Evolutionary conservation across 179 eudicot species (phyloP), one percentile per base, ranked within the genome.

Genomic region (Dionaea muscipula): DNA sequence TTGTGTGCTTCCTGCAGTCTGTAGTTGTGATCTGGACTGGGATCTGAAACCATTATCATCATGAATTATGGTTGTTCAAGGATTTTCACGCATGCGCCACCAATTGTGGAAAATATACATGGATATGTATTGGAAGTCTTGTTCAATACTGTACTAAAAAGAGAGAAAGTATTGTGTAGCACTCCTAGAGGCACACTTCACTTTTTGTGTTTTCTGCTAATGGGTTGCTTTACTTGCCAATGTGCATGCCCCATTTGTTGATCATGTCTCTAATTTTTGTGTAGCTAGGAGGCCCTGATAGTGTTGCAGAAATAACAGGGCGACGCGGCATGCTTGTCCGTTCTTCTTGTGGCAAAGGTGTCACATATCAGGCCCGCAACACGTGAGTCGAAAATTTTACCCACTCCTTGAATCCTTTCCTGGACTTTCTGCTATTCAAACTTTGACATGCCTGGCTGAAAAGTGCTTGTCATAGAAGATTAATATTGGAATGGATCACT

Each of bases 241-340:
- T 44, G 7, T 44, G 48, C n/a, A n/a, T 49, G 25, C 24, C 19
- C 14, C 37, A 26, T 57, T 21, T 57, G 16, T 3, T 49, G n/a
- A 14, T 13, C 16, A 38, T 22, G 28, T n/a, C 26, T 37, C 35
- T 40, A 14, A 57, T 10, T 4, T 26, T 44, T 17, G 39, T 66
- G 73, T 93, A 93, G 99, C 94, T 93, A 62, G 99, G 99, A 58
- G 99, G 96, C 52, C 99, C 99, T 55, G 95, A 76, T 68, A 81
- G 85, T 67, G 99, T 88, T 68, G 95, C 99, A 40, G 99, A 93
- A 77, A 83, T 93, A 35, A 93, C 99, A 7, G 99, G 99, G 67
- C 75, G 99, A 66, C 78, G 89, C 57, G 94, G 99, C 61, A 93
- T 93, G 96, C 86, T 93, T 56, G 95, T 93, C 56, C 78, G 99